phyloP scores from a whole-genome alignment of 2,329 filamentous ascomycete genomes.

The Colletotrichum spinosum region DNA sequence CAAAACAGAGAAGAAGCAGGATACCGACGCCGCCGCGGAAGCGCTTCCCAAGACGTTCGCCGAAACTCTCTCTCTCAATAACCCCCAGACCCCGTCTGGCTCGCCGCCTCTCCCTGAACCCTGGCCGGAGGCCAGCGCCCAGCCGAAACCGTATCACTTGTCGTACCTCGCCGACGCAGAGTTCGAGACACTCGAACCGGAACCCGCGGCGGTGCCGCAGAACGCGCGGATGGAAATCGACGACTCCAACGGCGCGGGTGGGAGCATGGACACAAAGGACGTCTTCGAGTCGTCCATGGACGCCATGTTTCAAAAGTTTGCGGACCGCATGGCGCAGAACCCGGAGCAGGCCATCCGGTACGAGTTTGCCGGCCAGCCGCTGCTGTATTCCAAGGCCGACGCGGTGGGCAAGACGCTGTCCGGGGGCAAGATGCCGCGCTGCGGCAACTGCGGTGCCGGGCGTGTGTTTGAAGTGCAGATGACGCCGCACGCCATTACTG shows the following conservation, averaged over 20 bases:
- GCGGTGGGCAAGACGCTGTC: slow-evolving; percentile 74
- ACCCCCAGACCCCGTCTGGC: slow-evolving; percentile 50
- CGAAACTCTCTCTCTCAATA: slow-evolving; percentile 81
- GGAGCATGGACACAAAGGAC: slow-evolving; percentile 64
- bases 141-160: slow-evolving; percentile 78
- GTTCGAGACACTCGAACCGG: slow-evolving; percentile 84
- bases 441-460: slow-evolving; percentile 77
- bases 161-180: slow-evolving; percentile 89
- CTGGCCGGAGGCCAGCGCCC: slow-evolving; percentile 77
- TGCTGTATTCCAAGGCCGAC: slow-evolving; percentile 86
- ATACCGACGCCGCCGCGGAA: slow-evolving; percentile 28
- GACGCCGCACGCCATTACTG: slow-evolving; percentile 88
- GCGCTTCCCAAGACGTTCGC: slow-evolving; percentile 73
- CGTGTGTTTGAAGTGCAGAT: slow-evolving; percentile 93
- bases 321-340: slow-evolving; percentile 81
- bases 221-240: slow-evolving; percentile 63
- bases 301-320: slow-evolving; percentile 82
- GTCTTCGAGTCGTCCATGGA: slow-evolving; percentile 82
- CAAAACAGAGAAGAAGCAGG: slow-evolving; percentile 38
- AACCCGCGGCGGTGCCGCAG: slow-evolving; percentile 62
- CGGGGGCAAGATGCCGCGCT: slow-evolving; percentile 72
- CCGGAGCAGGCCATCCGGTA: slow-evolving; percentile 86
- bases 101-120: slow-evolving; percentile 67
- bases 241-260: slow-evolving; percentile 41
- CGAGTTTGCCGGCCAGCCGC: slow-evolving; percentile 77